These are phyloP conservation scores for Fusarium musae DNA, from an alignment of 2,329 filamentous ascomycete genomes.

Conservation along the genomic window DNA sequence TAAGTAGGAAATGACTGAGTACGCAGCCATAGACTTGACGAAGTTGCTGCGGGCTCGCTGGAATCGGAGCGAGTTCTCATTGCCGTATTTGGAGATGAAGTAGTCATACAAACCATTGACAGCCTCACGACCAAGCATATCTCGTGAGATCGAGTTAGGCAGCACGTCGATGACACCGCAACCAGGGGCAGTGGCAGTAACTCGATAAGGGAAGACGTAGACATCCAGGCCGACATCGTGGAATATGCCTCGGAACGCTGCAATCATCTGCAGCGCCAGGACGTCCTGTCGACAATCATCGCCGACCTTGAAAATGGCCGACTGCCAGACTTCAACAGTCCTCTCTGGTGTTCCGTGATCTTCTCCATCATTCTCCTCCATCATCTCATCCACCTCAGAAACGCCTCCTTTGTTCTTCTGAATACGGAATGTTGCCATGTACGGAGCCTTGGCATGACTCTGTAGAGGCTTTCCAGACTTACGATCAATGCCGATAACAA, in stretches of 20 bases:
- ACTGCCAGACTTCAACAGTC: constrained; percentile 96
- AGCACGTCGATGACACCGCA: constrained; percentile 98
- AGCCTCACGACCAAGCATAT: constrained; percentile 97
- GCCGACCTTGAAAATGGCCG: constrained; percentile 99
- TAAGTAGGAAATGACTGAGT: constrained; percentile 95
- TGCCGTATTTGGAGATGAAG: constrained; percentile 96
- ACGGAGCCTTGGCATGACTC: constrained; percentile 97
- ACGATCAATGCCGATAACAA: constrained; percentile 96
- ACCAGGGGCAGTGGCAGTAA: constrained; percentile 95
- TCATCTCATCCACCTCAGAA: constrained; percentile 64
- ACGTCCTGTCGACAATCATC: constrained; percentile 99
- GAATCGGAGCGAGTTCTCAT: constrained; percentile 93
- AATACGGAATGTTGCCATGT: constrained; percentile 99
- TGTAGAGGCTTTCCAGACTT: constrained; percentile 98
- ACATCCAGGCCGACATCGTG: constrained; percentile 94
- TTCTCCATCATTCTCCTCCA: constrained; percentile 59
- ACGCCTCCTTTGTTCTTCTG: constrained; percentile 75
- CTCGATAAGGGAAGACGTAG: constrained; percentile 95
- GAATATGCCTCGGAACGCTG: constrained; percentile 97
- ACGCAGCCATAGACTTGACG: constrained; percentile 99
- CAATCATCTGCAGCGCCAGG: constrained; percentile 95
- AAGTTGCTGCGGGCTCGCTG: constrained; percentile 97
- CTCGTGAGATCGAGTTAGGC: constrained; percentile 95
- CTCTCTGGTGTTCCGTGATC: constrained; percentile 52
- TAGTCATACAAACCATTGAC: constrained; percentile 99